These are phyloP conservation scores for Epipyxis sp. DNA, from an alignment of 108 stramenopile species.

Conservation along the genomic window DNA sequence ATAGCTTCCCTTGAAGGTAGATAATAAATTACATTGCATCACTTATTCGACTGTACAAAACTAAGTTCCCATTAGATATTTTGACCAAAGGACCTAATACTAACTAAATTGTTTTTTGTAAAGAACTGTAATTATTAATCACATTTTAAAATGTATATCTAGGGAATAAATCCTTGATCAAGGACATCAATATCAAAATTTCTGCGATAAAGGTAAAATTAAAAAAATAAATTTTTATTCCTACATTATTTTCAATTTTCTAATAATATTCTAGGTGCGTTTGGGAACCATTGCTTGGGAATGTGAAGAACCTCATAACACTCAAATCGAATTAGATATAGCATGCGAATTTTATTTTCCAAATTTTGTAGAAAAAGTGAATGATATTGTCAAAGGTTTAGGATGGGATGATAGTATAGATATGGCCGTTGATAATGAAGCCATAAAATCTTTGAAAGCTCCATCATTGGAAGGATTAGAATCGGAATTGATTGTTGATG, in stretches of 20 bases:
- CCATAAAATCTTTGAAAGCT: background rate
- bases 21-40: background rate
- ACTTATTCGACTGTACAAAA: no score
- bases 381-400: background rate
- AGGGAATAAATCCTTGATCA: no score
- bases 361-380: background rate
- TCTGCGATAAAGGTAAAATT: background rate
- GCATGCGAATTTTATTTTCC: background rate
- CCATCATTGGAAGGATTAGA: no score
- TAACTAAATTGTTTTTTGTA: no score
- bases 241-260: no score
- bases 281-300: constrained; percentile 17
- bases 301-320: constrained; percentile 29
- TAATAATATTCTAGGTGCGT: no score
- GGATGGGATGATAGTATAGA: background rate
- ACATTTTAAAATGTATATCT: no score
- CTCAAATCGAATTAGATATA: constrained; percentile 13
- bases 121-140: no score
- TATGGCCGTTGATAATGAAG: background rate
- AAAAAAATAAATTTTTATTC: background rate
- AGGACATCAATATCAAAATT: no score
- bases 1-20: constrained; percentile 13
- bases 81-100: no score
- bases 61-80: no score
- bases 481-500: background rate